Evolutionary conservation across 192 early-diverging fungal genomes (phyloP).

Genomic region (Martensiomyces pterosporus): DNA sequence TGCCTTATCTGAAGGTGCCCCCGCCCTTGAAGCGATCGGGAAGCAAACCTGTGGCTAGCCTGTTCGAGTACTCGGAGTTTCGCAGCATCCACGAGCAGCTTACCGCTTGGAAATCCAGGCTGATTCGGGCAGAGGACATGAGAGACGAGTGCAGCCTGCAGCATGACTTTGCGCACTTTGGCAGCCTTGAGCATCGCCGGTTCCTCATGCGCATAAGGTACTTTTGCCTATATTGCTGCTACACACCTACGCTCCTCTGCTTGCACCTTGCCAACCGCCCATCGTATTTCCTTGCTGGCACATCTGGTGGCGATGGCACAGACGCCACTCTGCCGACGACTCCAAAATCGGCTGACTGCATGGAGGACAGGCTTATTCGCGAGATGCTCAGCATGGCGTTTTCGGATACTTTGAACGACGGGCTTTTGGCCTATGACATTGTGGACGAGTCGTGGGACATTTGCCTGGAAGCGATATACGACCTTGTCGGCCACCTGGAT

Average conservation of each 20-base stretch:
- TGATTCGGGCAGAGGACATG: conserved; percentile 33
- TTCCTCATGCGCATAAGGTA: conserved; percentile 39
- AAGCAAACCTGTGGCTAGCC: conserved; percentile 4
- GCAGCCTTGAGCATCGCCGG: conserved; percentile 30
- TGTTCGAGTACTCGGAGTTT: conserved; percentile 40
- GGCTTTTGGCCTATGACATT: conserved; percentile 35
- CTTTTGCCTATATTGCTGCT: conserved; percentile 43
- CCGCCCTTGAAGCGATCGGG: conserved; percentile 2
- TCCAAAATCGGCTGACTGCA: background rate
- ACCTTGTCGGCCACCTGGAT: conserved; percentile 29
- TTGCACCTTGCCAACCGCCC: conserved; percentile 43
- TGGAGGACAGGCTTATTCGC: conserved; percentile 34
- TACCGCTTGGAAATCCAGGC: conserved; percentile 15
- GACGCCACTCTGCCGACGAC: conserved; percentile 1
- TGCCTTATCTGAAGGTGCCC: conserved; percentile 12
- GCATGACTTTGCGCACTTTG: conserved; percentile 13
- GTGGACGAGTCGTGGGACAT: conserved; percentile 39
- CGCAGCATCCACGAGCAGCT: conserved; percentile 16
- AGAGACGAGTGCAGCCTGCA: conserved; percentile 3
- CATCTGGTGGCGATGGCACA: too few species aligned
- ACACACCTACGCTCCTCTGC: conserved; percentile 20
- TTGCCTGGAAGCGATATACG: conserved; percentile 26
- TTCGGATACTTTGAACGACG: conserved; percentile 42
- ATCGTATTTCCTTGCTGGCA: conserved; percentile 21
- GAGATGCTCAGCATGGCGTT: conserved; percentile 26